A percentile compares a stretch with the other conserved stretches of the same genome.
phyloP scores from a whole-genome alignment of 257 asterid genomes.

The Ilex aquifolium region DNA sequence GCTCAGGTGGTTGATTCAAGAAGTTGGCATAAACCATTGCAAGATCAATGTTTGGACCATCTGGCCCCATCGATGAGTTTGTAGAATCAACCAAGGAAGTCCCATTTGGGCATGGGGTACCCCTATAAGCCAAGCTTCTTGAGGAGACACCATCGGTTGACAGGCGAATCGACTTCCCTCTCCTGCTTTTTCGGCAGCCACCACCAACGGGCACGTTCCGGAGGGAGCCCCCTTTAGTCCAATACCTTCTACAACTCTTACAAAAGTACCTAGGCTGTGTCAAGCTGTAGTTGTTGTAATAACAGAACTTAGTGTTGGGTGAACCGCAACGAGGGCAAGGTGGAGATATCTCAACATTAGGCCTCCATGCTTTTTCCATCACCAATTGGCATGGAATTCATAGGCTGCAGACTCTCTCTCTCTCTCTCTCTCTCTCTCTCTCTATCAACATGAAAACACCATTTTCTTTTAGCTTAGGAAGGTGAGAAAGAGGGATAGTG shows the following conservation, averaged over 20 bases:
- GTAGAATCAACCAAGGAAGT: conserved; percentile 1
- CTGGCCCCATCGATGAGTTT: conserved; percentile 5
- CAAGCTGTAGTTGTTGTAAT: conserved; percentile 79
- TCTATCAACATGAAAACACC: background rate
- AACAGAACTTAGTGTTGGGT: conserved; percentile 68
- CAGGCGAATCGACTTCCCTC: conserved; percentile 17
- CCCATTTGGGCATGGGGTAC: background rate
- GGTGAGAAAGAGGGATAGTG: conserved; percentile 1
- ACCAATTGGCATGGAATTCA: conserved; percentile 3
- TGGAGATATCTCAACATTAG: conserved; percentile 42
- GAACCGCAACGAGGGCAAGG: conserved; percentile 84
- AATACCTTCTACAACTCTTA: conserved; percentile 71
- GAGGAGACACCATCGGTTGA: conserved; percentile 1
- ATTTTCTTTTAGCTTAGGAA: conserved; percentile 11
- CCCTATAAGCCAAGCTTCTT: conserved; percentile 11
- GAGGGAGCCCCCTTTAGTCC: conserved; percentile 86
- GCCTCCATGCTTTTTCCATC: conserved; percentile 61
- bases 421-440: conserved; percentile 6
- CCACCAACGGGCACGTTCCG: conserved; percentile 78
- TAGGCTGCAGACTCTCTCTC: background rate
- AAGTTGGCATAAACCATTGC: conserved; percentile 61
- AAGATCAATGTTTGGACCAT: conserved; percentile 44
- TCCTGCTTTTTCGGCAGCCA: conserved; percentile 58
- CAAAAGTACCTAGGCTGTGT: conserved; percentile 78
- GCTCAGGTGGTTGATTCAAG: conserved; percentile 28